Evolutionary conservation across 805 yeast genomes (phyloP).

Genomic region (Suhomyces pyralidae): DNA sequence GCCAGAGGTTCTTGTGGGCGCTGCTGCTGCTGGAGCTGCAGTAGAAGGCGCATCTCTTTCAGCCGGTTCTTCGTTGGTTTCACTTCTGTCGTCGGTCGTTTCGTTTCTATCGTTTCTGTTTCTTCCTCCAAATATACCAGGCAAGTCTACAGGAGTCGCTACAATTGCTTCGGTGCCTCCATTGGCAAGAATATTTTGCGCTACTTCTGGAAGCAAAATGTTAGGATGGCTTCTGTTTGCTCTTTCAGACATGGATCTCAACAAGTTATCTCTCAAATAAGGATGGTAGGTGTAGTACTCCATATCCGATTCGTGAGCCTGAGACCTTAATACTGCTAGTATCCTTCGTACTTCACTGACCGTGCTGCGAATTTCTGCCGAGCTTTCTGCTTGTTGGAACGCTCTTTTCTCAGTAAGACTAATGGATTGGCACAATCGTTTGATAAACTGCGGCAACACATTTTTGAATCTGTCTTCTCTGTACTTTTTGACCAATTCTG

Average conservation of each 20-base stretch:
- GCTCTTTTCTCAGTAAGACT: slow-evolving; percentile 37
- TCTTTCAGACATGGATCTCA: slow-evolving; percentile 25
- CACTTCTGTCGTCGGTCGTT: neutral
- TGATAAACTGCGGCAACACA: slow-evolving; percentile 38
- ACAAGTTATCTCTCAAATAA: slow-evolving; percentile 18
- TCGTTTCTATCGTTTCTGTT: neutral
- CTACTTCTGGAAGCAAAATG: slow-evolving; percentile 35
- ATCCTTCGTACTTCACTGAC: slow-evolving; percentile 26
- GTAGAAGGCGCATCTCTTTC: neutral
- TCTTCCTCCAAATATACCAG: neutral
- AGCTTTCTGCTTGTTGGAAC: slow-evolving; percentile 30
- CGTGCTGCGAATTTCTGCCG: slow-evolving; percentile 19
- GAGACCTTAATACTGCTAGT: slow-evolving; percentile 23
- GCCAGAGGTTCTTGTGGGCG: neutral
- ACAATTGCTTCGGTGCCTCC: neutral
- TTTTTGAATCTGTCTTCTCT: slow-evolving; percentile 18
- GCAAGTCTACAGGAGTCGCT: neutral
- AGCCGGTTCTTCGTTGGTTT: neutral
- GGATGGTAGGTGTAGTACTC: slow-evolving; percentile 27
- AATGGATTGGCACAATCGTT: slow-evolving; percentile 31
- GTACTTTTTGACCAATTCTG: slow-evolving; percentile 16
- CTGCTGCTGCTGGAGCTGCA: neutral
- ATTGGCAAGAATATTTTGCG: slow-evolving; percentile 28
- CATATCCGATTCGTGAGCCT: slow-evolving; percentile 24
- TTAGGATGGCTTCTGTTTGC: slow-evolving; percentile 33